Conservation (phyloP, 768 basidiomycete species). For the Boletus edulis region DNA sequence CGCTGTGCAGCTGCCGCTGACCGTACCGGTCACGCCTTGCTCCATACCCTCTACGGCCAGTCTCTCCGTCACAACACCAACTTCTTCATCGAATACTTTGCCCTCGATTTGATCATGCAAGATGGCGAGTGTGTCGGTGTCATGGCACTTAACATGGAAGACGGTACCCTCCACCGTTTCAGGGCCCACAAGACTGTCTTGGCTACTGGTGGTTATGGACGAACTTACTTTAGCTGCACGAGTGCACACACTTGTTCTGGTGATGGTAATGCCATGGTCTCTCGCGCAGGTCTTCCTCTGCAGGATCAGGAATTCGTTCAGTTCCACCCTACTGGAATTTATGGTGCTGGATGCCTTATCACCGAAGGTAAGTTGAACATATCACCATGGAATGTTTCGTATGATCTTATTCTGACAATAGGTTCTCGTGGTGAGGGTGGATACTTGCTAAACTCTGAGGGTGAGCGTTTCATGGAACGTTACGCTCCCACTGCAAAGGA, state of each 20-base stretch:
- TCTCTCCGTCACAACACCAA: conserved; percentile 98
- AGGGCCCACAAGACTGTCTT: conserved; percentile 97
- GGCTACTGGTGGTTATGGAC: conserved; percentile 97
- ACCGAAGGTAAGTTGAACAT: conserved; percentile 71
- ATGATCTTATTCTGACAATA: conserved; percentile 27
- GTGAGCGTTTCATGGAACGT: conserved; percentile 99
- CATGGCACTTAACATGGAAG: conserved; percentile 99
- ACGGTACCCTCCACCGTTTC: conserved; percentile 98
- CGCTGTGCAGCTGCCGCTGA: conserved; percentile 98
- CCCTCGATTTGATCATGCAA: conserved; percentile 98
- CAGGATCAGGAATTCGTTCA: conserved; percentile 99
- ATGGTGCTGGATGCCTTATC: conserved; percentile 98
- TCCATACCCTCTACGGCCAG: conserved; percentile 99
- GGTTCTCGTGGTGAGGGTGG: conserved; percentile 99
- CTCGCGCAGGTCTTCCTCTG: conserved; percentile 91
- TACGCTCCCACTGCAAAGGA: conserved; percentile 99
- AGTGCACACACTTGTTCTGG: conserved; percentile 99
- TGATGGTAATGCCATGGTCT: conserved; percentile 99
- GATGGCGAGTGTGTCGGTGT: conserved; percentile 99
- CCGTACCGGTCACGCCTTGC: conserved; percentile 96
- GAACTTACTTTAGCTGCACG: conserved; percentile 97
- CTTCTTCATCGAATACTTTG: conserved; percentile 99
- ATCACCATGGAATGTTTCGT: not conserved
- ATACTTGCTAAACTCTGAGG: conserved; percentile 96
- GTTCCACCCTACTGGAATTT: conserved; percentile 99